Evolutionary conservation across 257 asterid species (phyloP).

Genomic region (Rauvolfia tetraphylla): DNA sequence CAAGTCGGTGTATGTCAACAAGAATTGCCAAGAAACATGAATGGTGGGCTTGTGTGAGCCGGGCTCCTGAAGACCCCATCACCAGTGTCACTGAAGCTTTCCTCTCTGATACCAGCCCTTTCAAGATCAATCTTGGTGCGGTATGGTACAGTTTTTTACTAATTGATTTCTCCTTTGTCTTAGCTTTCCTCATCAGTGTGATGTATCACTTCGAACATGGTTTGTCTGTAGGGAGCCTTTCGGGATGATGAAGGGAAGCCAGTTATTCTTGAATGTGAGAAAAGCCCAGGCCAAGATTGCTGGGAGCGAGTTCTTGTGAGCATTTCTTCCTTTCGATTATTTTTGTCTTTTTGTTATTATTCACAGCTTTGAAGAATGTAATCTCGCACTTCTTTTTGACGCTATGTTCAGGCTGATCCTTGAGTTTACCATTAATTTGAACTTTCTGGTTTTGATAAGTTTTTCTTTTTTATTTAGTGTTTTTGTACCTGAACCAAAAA

Average conservation of each 20-base stretch:
- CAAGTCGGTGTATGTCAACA: background rate
- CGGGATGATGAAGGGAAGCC: slow-evolving; percentile 94
- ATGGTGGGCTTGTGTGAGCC: slow-evolving; percentile 19
- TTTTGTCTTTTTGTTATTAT: background rate
- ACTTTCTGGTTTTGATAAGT: background rate
- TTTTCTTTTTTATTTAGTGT: background rate
- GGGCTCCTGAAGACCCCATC: slow-evolving; percentile 94
- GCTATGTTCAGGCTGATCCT: background rate
- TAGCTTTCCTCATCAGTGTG: background rate
- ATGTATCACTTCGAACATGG: slow-evolving; percentile 13
- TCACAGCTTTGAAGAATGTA: background rate
- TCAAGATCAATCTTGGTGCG: slow-evolving; percentile 91
- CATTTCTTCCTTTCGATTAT: background rate
- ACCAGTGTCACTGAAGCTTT: slow-evolving; percentile 92
- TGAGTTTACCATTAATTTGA: background rate
- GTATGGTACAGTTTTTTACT: slow-evolving; percentile 26
- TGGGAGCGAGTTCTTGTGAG: slow-evolving; percentile 70
- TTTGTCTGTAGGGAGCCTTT: slow-evolving; percentile 70
- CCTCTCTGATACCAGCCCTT: slow-evolving; percentile 73
- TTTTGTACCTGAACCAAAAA: background rate
- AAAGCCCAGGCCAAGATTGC: slow-evolving; percentile 91
- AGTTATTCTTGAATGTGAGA: slow-evolving; percentile 88
- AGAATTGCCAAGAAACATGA: background rate
- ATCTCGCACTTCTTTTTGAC: background rate
- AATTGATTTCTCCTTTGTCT: background rate